phyloP scores from a whole-genome alignment of 306 rosid genomes.

The Begonia peltatifolia region DNA sequence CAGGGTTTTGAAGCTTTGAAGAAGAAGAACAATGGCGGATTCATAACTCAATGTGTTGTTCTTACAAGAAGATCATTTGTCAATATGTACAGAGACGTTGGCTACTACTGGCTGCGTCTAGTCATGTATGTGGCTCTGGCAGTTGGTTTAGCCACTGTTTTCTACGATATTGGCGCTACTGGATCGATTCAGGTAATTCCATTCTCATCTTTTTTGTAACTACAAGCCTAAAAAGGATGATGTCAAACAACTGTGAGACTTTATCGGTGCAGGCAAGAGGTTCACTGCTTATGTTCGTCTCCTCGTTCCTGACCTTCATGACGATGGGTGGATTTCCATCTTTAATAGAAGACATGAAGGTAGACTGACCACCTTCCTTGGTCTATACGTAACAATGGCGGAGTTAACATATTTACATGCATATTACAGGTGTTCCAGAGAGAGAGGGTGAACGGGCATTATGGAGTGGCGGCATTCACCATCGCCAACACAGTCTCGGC shows the following conservation, averaged over 20 bases:
- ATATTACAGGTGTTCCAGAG: constrained; percentile 35
- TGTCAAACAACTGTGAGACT: background rate
- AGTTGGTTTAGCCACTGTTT: constrained; percentile 32
- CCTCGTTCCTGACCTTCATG: constrained; percentile 53
- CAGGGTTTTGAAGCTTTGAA: constrained; percentile 13
- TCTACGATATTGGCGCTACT: constrained; percentile 16
- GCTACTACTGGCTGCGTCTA: constrained; percentile 61
- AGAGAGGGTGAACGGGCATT: constrained; percentile 69
- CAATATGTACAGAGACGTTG: constrained; percentile 47
- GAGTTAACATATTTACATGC: background rate
- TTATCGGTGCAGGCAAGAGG: constrained; percentile 42
- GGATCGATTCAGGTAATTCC: constrained; percentile 34
- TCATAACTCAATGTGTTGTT: constrained; percentile 27
- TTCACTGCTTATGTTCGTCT: constrained; percentile 33
- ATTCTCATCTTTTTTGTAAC: background rate
- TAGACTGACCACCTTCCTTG: constrained; percentile 3
- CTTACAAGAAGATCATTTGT: constrained; percentile 48
- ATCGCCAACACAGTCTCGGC: constrained; percentile 53
- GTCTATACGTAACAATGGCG: too few species aligned
- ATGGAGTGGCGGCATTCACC: constrained; percentile 35
- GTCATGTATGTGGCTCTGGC: constrained; percentile 25
- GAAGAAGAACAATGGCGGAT: constrained; percentile 32
- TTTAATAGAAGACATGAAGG: constrained; percentile 62
- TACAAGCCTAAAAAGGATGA: background rate
- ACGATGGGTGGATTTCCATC: constrained; percentile 74